These are phyloP conservation scores for Tetrahymena thermophila DNA, from an alignment of 73 alveolate genomes.

Conservation along the genomic window DNA sequence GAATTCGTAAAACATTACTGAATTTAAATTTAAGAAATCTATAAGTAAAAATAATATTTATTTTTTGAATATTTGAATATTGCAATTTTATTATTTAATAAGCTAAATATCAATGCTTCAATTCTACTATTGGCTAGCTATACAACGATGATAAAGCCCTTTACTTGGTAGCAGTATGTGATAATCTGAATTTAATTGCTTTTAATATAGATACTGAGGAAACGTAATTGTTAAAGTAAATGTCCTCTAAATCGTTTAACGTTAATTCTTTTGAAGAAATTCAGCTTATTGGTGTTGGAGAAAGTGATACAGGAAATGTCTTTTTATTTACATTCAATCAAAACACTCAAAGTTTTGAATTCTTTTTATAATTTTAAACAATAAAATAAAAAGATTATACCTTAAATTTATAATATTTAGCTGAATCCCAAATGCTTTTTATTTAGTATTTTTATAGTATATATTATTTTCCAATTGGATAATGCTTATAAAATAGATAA, in stretches of 20 bases:
- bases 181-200: no score
- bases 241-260: background rate
- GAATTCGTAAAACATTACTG: background rate
- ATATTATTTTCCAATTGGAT: background rate
- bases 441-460: background rate
- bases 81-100: no score
- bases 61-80: no score
- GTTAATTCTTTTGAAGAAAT: background rate
- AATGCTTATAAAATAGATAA: background rate
- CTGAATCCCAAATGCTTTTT: background rate
- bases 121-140: background rate
- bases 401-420: no score
- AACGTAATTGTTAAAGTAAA: background rate
- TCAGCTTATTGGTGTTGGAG: background rate
- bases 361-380: background rate
- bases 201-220: background rate
- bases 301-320: background rate
- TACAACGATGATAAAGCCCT: background rate
- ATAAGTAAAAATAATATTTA: background rate
- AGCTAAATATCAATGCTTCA: background rate
- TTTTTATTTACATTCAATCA: no score
- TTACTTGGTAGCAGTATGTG: background rate
- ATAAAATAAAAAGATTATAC: background rate
- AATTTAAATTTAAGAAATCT: background rate
- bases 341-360: no score